A percentile compares a stretch with the other conserved stretches of the same genome.
Conservation (phyloP, 1,284 basidiomycete genomes). For the Sporisorium sorghi region DNA sequence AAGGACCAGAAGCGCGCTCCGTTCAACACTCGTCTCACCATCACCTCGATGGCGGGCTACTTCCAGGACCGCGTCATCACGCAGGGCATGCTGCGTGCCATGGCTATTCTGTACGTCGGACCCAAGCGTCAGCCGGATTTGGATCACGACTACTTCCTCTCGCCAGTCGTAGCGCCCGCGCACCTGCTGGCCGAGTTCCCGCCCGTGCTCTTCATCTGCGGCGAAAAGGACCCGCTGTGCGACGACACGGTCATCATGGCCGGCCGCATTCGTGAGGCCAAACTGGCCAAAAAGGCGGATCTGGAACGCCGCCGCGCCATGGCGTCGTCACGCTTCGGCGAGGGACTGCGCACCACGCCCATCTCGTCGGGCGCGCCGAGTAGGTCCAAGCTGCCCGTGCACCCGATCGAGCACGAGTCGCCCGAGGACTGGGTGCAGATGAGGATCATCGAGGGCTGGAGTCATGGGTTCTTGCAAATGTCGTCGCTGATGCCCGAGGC, state of each 20-base stretch:
- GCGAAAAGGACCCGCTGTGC: constrained; percentile 94
- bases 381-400: constrained; percentile 69
- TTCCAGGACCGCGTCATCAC: constrained; percentile 64
- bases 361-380: constrained; percentile 57
- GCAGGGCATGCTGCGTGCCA: constrained; percentile 81
- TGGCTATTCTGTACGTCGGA: constrained; percentile 97
- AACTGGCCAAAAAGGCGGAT: constrained; percentile 77
- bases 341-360: constrained; percentile 72
- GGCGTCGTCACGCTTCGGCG: constrained; percentile 69
- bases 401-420: constrained; percentile 75
- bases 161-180: constrained; percentile 87
- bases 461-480: constrained; percentile 78
- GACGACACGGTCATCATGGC: constrained; percentile 81
- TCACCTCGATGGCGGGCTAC: constrained; percentile 89
- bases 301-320: constrained; percentile 66
- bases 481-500: constrained; percentile 85
- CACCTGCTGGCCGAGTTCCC: constrained; percentile 90
- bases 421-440: constrained; percentile 96
- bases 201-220: constrained; percentile 77
- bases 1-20: constrained; percentile 42
- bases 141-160: constrained; percentile 91
- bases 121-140: constrained; percentile 92
- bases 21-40: constrained; percentile 87
- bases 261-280: constrained; percentile 89
- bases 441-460: constrained; percentile 71